Evolutionary conservation across 2,329 filamentous ascomycete species (phyloP).

Genomic region (Aspergillus awamori): DNA sequence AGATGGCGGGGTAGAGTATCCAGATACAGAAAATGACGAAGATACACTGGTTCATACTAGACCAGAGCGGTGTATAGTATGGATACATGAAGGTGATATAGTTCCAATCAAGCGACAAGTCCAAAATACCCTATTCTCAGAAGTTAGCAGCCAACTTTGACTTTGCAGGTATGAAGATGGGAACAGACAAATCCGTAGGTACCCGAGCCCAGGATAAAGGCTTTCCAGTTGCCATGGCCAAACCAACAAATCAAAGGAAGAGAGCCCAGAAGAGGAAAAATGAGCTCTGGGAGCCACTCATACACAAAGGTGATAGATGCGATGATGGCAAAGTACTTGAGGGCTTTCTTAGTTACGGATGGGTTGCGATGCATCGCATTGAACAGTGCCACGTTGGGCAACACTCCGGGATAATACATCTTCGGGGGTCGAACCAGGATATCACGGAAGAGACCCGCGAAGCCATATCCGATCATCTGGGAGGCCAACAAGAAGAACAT

Average conservation of each 20-base stretch:
- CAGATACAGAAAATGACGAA: background rate
- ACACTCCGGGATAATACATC: background rate
- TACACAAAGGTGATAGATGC: background rate
- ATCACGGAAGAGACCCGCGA: background rate
- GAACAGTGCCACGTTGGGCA: background rate
- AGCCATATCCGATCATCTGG: background rate
- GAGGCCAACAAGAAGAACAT: background rate
- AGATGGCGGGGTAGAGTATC: background rate
- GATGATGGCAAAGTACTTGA: background rate
- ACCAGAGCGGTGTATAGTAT: background rate
- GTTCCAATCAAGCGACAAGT: background rate
- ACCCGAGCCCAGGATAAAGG: background rate
- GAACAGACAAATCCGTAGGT: background rate
- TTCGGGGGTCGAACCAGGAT: background rate
- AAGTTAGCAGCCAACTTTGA: background rate
- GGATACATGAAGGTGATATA: background rate
- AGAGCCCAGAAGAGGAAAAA: background rate
- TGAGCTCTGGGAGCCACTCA: background rate
- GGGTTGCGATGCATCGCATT: background rate
- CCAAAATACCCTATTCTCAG: background rate
- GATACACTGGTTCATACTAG: background rate
- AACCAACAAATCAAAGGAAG: background rate
- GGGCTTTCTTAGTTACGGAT: background rate
- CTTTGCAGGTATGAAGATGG: background rate
- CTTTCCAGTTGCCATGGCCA: background rate